A percentile compares a stretch with the other conserved stretches of the same genome.
Conservation (phyloP, 2,329 filamentous ascomycete genomes). For the Trichoderma pleuroti region DNA sequence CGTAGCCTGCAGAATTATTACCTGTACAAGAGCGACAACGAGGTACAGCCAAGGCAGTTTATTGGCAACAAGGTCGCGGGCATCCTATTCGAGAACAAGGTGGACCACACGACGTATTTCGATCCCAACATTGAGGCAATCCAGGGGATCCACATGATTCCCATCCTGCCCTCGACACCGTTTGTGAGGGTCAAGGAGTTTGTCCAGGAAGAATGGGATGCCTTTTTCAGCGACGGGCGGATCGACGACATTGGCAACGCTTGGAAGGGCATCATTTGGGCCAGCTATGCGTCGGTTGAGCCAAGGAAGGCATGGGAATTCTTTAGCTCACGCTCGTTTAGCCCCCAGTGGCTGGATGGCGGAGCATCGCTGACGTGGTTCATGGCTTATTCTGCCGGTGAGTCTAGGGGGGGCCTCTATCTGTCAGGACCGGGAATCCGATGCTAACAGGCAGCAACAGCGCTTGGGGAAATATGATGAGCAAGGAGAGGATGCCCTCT, state of each 20-base stretch:
- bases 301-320: slow-evolving; percentile 68
- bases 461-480: slow-evolving; percentile 18
- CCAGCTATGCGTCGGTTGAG: slow-evolving; percentile 76
- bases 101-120: slow-evolving; percentile 91
- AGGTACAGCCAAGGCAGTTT: slow-evolving; percentile 68
- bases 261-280: slow-evolving; percentile 83
- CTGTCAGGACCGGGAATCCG: slow-evolving; percentile 16
- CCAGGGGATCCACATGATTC: slow-evolving; percentile 79
- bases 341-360: slow-evolving; percentile 69
- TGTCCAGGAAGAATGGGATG: slow-evolving; percentile 77
- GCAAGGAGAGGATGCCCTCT: background rate
- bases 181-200: slow-evolving; percentile 66
- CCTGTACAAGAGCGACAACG: slow-evolving; percentile 69
- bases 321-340: slow-evolving; percentile 65
- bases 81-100: slow-evolving; percentile 89
- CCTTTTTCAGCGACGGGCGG: slow-evolving; percentile 68
- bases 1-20: slow-evolving; percentile 78
- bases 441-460: slow-evolving; percentile 14
- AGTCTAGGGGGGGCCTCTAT: slow-evolving; percentile 33
- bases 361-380: slow-evolving; percentile 85
- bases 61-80: slow-evolving; percentile 71
- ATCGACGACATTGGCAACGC: slow-evolving; percentile 65
- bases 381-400: slow-evolving; percentile 71
- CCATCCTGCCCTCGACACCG: slow-evolving; percentile 64
- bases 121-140: slow-evolving; percentile 69